Evolutionary conservation across 352 stramenopile genomes (phyloP).

Genomic region (Albugo candida): DNA sequence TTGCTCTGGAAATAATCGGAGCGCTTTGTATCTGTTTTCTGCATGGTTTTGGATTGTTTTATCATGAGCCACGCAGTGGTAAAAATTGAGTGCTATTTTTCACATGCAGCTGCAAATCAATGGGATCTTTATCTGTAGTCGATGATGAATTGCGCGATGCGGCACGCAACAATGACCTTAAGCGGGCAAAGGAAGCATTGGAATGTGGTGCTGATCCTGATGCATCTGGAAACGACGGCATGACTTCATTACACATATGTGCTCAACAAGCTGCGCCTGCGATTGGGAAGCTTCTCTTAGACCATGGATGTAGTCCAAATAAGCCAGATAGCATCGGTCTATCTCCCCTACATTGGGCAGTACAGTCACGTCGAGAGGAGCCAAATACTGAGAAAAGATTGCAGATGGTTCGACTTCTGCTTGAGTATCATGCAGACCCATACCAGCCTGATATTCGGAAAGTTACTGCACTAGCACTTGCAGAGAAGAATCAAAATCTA

Average conservation of each 20-base stretch:
- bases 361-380: slow-evolving; percentile 65
- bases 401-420: slow-evolving; percentile 44
- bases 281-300: slow-evolving; percentile 34
- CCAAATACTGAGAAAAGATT: slow-evolving; percentile 32
- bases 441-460: too few relatives aligned
- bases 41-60: slow-evolving; percentile 45
- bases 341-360: slow-evolving; percentile 60
- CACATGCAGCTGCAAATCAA: neutral
- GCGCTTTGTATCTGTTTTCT: neutral
- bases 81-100: slow-evolving; percentile 2
- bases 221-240: slow-evolving; percentile 28
- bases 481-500: too few relatives aligned
- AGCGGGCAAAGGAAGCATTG: slow-evolving; percentile 32
- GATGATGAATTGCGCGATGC: slow-evolving; percentile 58
- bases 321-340: slow-evolving; percentile 38
- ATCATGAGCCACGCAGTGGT: slow-evolving; percentile 49
- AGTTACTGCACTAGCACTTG: too few relatives aligned
- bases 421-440: slow-evolving; percentile 30
- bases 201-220: slow-evolving; percentile 33
- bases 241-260: slow-evolving; percentile 59
- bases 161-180: slow-evolving; percentile 47
- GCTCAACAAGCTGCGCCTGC: slow-evolving; percentile 46
- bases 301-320: slow-evolving; percentile 42
- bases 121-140: slow-evolving; percentile 15
- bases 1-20: neutral